These are phyloP conservation scores for Suillus lakei DNA, from an alignment of 768 basidiomycete species.

Conservation along the genomic window DNA sequence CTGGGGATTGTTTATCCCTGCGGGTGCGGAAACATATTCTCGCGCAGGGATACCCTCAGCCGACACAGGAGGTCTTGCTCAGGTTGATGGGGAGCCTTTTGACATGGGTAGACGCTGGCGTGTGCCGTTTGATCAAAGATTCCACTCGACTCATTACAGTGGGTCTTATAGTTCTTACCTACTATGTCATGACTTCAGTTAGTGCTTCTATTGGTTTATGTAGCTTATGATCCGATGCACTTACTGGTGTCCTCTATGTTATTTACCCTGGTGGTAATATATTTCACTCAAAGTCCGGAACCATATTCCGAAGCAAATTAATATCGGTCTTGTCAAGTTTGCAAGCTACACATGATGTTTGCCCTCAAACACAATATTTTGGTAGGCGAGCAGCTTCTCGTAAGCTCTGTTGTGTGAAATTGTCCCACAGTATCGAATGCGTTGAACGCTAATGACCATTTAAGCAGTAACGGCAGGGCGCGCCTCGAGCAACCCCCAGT, in stretches of 20 bases:
- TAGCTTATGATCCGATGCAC: neutral
- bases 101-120: neutral
- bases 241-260: neutral
- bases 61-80: conserved; percentile 20
- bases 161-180: too few species aligned
- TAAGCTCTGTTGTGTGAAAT: too few species aligned
- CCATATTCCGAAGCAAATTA: too few species aligned
- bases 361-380: too few species aligned
- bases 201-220: neutral
- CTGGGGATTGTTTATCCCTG: conserved; percentile 25
- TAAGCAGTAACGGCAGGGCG: too few species aligned
- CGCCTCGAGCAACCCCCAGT: too few species aligned
- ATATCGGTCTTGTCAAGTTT: too few species aligned
- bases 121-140: neutral
- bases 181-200: neutral
- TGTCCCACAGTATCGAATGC: too few species aligned
- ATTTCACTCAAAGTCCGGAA: neutral
- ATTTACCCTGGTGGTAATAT: neutral
- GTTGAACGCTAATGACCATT: too few species aligned
- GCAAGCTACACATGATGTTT: too few species aligned
- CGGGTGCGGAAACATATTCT: conserved; percentile 20
- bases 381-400: too few species aligned
- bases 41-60: conserved; percentile 25
- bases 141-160: too few species aligned
- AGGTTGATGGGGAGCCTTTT: neutral